These are phyloP conservation scores for Daldinia eschscholtzii DNA, from an alignment of 2,329 filamentous ascomycete genomes.

Conservation along the genomic window DNA sequence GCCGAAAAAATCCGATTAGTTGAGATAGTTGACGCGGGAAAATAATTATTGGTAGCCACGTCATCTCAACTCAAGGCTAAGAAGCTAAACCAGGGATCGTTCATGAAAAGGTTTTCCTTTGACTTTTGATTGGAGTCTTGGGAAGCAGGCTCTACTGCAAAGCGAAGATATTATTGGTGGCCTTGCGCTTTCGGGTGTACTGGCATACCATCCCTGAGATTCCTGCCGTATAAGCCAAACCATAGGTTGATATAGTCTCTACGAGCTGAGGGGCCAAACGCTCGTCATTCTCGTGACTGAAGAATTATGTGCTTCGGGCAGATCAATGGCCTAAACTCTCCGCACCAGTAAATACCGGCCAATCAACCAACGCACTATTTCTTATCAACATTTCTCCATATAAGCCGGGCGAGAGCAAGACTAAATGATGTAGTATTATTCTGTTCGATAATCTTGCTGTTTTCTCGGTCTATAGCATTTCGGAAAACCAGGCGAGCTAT, in stretches of 20 bases:
- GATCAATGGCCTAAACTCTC: neutral
- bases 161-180: neutral
- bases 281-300: neutral
- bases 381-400: neutral
- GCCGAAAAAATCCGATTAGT: neutral
- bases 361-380: neutral
- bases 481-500: neutral
- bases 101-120: neutral
- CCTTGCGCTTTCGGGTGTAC: neutral
- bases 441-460: neutral
- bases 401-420: neutral
- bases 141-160: neutral
- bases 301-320: neutral
- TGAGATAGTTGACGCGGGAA: neutral
- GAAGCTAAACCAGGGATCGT: neutral
- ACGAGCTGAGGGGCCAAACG: neutral
- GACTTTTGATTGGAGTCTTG: neutral
- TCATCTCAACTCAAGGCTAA: neutral
- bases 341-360: neutral
- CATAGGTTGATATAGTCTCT: neutral
- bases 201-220: neutral
- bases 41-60: neutral
- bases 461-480: neutral
- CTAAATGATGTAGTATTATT: neutral
- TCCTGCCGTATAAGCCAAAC: neutral